These are phyloP conservation scores for Myrmaecium sp. DNA, from an alignment of 2,329 filamentous ascomycete genomes.

Conservation along the genomic window DNA sequence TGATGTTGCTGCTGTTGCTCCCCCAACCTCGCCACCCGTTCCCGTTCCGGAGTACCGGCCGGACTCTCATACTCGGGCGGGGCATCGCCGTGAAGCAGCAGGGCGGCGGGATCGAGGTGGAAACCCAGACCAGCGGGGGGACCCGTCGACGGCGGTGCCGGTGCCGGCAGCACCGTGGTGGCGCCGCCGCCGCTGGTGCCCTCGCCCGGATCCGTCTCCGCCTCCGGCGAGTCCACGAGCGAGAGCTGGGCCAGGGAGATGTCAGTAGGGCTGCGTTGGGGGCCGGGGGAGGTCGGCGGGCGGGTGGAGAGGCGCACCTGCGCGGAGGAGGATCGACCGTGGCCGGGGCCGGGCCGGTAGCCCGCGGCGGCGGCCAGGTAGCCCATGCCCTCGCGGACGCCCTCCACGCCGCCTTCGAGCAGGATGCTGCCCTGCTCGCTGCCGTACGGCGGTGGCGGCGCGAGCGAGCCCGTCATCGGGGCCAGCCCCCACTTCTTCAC, in stretches of 20 bases:
- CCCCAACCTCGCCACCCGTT: constrained; percentile 50
- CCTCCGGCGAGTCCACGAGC: constrained; percentile 44
- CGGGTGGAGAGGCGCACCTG: constrained; percentile 52
- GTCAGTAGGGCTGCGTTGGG: constrained; percentile 79
- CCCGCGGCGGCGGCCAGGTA: constrained; percentile 27
- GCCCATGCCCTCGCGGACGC: constrained; percentile 34
- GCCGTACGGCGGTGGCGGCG: constrained; percentile 88
- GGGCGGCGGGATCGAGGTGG: constrained; percentile 3
- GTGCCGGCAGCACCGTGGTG: background rate
- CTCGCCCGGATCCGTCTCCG: constrained; percentile 43
- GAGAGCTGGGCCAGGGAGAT: constrained; percentile 84
- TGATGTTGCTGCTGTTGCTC: constrained; percentile 16
- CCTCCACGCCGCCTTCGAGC: constrained; percentile 57
- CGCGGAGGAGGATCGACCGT: constrained; percentile 59
- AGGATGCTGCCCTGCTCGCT: constrained; percentile 95
- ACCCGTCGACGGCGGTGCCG: background rate
- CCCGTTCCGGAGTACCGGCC: constrained; percentile 16
- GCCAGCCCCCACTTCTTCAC: constrained; percentile 99
- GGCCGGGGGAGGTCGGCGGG: constrained; percentile 71
- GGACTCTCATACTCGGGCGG: constrained; percentile 34
- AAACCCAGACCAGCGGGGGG: constrained; percentile 1
- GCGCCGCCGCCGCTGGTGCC: constrained; percentile 39
- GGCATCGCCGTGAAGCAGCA: constrained; percentile 14
- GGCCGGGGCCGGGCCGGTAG: constrained; percentile 29
- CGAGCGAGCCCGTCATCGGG: constrained; percentile 86